Evolutionary conservation across 495 filamentous ascomycete species (phyloP).

Genomic region (Geoglossum glabrum): DNA sequence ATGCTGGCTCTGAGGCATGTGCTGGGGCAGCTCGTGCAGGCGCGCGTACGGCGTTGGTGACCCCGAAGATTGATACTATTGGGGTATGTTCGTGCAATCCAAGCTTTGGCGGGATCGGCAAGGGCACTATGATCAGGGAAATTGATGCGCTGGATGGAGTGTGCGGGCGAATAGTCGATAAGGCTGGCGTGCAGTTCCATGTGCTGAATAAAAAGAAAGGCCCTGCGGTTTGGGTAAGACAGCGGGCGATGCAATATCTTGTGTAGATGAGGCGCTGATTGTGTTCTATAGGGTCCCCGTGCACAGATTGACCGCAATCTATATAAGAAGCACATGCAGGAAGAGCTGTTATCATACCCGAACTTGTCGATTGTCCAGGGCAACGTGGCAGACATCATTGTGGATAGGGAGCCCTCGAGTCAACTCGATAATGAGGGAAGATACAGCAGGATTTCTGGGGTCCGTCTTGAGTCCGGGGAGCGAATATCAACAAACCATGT

Average conservation of each 20-base stretch:
- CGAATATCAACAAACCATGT: slow-evolving; percentile 62
- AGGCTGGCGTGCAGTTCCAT: slow-evolving; percentile 80
- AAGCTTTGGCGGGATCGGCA: slow-evolving; percentile 94
- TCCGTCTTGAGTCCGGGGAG: slow-evolving; percentile 77
- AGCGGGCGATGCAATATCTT: background rate
- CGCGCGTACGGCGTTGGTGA: slow-evolving; percentile 76
- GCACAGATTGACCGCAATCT: slow-evolving; percentile 89
- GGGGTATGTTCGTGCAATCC: slow-evolving; percentile 97
- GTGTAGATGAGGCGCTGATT: background rate
- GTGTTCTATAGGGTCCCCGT: slow-evolving; percentile 40
- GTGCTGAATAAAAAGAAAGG: slow-evolving; percentile 78
- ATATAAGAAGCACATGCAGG: slow-evolving; percentile 81
- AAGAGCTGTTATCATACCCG: slow-evolving; percentile 57
- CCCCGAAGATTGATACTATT: slow-evolving; percentile 69
- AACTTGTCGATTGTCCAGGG: slow-evolving; percentile 64
- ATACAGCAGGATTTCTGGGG: slow-evolving; percentile 61
- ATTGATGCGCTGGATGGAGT: slow-evolving; percentile 91
- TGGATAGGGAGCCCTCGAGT: slow-evolving; percentile 31
- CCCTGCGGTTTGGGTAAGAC: slow-evolving; percentile 62
- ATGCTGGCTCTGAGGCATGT: slow-evolving; percentile 86
- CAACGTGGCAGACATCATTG: slow-evolving; percentile 80
- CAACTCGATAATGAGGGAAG: slow-evolving; percentile 24
- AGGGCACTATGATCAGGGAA: slow-evolving; percentile 89
- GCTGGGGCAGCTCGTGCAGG: slow-evolving; percentile 83
- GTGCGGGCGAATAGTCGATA: slow-evolving; percentile 75